These are phyloP conservation scores for Astrothelium subdiscretum DNA, from an alignment of 495 filamentous ascomycete genomes.

Conservation along the genomic window DNA sequence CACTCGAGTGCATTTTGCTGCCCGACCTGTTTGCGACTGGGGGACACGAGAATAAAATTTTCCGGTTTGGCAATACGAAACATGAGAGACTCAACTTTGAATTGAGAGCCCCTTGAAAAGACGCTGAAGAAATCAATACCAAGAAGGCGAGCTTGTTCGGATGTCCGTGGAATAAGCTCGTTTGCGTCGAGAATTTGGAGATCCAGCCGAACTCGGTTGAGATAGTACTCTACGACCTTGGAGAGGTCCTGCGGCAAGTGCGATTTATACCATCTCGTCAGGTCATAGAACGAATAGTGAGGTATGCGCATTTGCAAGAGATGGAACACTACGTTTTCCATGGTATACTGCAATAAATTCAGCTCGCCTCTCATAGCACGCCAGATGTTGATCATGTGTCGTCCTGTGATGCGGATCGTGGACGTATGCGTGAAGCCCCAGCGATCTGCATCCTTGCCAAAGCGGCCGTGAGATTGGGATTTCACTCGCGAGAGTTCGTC, in stretches of 20 bases:
- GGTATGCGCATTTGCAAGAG: slow-evolving; percentile 82
- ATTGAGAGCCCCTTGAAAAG: slow-evolving; percentile 86
- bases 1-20: slow-evolving; percentile 93
- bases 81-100: slow-evolving; percentile 98
- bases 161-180: slow-evolving; percentile 77
- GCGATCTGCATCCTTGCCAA: slow-evolving; percentile 72
- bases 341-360: slow-evolving; percentile 81
- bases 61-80: slow-evolving; percentile 97
- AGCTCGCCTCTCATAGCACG: slow-evolving; percentile 87
- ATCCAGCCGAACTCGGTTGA: slow-evolving; percentile 66
- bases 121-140: slow-evolving; percentile 96
- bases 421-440: slow-evolving; percentile 93
- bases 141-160: slow-evolving; percentile 85
- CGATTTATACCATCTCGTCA: slow-evolving; percentile 73
- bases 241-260: slow-evolving; percentile 53
- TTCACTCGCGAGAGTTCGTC: slow-evolving; percentile 86
- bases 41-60: slow-evolving; percentile 82
- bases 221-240: slow-evolving; percentile 70
- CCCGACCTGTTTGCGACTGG: slow-evolving; percentile 82
- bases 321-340: slow-evolving; percentile 96
- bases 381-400: slow-evolving; percentile 97
- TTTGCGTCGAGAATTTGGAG: slow-evolving; percentile 86
- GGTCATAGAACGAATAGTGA: slow-evolving; percentile 64
- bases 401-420: slow-evolving; percentile 73
- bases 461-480: slow-evolving; percentile 63